Evolutionary conservation across 2,329 filamentous ascomycete species (phyloP), one percentile per base, ranked within the genome.

Genomic region (Fusarium brachygibbosum): DNA sequence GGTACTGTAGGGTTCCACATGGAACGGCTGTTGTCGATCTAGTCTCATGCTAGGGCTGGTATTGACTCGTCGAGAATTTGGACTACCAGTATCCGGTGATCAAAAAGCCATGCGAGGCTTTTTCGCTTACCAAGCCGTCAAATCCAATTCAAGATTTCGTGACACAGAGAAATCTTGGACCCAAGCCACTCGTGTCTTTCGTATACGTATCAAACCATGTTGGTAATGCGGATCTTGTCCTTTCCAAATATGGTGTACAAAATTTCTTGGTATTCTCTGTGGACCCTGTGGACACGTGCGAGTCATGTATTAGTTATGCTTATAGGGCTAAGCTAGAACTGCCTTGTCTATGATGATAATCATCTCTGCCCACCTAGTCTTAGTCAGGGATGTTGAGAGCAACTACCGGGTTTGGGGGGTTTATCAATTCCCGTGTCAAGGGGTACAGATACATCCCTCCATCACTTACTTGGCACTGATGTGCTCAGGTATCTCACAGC

Each of bases 11-110:
- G 48, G 48, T 17, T 51, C 48, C 48, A 51, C 48, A 40, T 21
- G n/a, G 34, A 51, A 51, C 48, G 48, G 48, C 48, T 51, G n/a
- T 16, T 40, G 48, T 51, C 48, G 48, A 51, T 51, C 48, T 51
- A 51, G 48, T 28, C 23, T 40, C 48, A 23, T 38, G n/a, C 48
- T 51, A 51, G 17, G 48, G 32, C 23, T 38, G 48, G 32, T 29
- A 29, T 40, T 51, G 48, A 51, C 48, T 51, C 48, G 48, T 11
- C n/a, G 48, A 51, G 23, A 19, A 5, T 51, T 28, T 21, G 34
- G 21, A 16, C 48, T 50, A 28, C n/a, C 48, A 40, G 14, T 16
- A 51, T 51, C 48, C 9, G 48, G 48, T 40, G 48, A 51, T 31
- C 34, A 21, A 6, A 29, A 13, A 19, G 19, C 11, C 23, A 25